Conservation (phyloP, 225 moss, liverwort and hornwort species). For the Bryoerythrophyllum caledonicum region DNA sequence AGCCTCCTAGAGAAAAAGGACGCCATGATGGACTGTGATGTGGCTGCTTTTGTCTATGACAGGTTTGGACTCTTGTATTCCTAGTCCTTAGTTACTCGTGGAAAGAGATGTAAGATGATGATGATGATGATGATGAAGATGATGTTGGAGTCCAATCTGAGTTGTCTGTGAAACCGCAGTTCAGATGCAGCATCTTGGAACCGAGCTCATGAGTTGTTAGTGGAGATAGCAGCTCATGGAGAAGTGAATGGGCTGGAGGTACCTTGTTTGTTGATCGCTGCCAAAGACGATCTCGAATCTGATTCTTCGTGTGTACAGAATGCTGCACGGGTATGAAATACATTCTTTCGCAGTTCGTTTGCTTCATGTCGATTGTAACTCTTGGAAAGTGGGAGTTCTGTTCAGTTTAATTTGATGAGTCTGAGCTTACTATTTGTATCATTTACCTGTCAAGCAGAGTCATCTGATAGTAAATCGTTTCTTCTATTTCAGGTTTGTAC, state of each 20-base stretch:
- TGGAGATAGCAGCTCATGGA: constrained; percentile 83
- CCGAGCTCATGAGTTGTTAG: constrained; percentile 76
- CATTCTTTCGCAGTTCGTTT: not conserved
- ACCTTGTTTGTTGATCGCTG: constrained; percentile 84
- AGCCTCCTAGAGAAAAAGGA: constrained; percentile 68
- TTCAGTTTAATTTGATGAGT: not conserved
- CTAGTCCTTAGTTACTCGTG: constrained; percentile 14
- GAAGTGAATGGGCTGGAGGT: constrained; percentile 83
- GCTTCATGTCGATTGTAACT: not conserved
- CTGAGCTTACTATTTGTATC: not conserved
- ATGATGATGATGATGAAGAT: constrained; percentile 8
- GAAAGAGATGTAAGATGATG: not conserved
- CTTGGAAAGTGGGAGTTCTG: not conserved
- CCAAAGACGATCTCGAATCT: constrained; percentile 92
- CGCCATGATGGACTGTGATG: constrained; percentile 85
- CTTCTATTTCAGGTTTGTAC: constrained; percentile 63
- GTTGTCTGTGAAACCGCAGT: constrained; percentile 48
- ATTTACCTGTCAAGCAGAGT: not conserved
- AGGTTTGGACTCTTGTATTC: constrained; percentile 52
- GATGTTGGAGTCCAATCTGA: constrained; percentile 29
- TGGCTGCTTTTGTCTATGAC: constrained; percentile 95
- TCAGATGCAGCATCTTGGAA: constrained; percentile 85
- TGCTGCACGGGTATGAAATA: constrained; percentile 70
- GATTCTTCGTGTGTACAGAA: constrained; percentile 67
- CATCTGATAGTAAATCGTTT: constrained; percentile 2